A percentile compares a stretch with the other conserved stretches of the same genome.
phyloP scores from a whole-genome alignment of 192 early-diverging fungal genomes.

The Entophlyctis luteolus region DNA sequence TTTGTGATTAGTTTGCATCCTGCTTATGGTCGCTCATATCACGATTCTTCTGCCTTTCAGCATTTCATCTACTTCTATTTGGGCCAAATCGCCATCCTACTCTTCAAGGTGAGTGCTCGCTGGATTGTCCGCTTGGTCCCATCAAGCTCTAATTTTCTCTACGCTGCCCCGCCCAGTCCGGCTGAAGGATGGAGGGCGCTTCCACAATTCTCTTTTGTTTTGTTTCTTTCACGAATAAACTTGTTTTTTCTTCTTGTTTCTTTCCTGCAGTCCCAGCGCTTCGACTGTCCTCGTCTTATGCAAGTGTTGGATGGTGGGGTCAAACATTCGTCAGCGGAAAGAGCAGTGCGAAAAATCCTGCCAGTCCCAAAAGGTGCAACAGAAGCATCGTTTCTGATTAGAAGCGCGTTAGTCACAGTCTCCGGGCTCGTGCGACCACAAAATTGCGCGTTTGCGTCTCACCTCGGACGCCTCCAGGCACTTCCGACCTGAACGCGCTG shows the following conservation, averaged over 20 bases:
- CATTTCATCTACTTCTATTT: conserved; percentile 99
- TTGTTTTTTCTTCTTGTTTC: neutral
- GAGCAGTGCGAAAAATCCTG: neutral
- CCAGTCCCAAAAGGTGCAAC: neutral
- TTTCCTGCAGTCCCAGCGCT: neutral
- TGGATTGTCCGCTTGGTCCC: neutral
- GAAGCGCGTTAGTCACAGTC: neutral
- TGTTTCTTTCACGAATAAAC: neutral
- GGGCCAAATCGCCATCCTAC: conserved; percentile 86
- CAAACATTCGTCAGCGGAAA: conserved; percentile 3
- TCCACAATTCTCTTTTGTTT: neutral
- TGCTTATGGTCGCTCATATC: neutral
- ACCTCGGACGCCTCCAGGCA: too few species aligned
- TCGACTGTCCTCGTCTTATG: too few species aligned
- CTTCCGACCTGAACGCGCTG: too few species aligned
- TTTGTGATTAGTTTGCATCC: neutral
- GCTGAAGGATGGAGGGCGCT: neutral
- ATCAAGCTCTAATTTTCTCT: neutral
- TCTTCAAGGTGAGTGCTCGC: conserved; percentile 68
- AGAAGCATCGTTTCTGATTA: neutral
- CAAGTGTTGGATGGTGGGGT: too few species aligned
- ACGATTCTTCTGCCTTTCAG: conserved; percentile 37
- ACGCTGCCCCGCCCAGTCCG: neutral
- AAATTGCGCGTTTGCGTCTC: neutral
- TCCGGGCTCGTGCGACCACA: neutral